A percentile compares a stretch with the other conserved stretches of the same genome.
Conservation (phyloP, 768 basidiomycete species). For the Erythrobasidium yunnanense region DNA sequence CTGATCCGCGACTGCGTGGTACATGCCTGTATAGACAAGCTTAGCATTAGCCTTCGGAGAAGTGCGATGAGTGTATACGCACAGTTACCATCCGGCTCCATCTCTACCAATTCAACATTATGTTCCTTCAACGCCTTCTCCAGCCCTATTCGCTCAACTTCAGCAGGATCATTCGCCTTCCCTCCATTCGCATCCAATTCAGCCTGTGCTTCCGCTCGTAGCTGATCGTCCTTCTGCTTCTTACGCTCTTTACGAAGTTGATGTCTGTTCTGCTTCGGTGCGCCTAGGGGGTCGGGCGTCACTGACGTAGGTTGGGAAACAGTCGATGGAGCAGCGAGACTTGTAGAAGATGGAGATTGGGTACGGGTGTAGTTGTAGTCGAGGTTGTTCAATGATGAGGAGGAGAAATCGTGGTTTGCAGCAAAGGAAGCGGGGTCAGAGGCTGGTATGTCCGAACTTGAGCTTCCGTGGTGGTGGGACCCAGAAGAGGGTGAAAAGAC, state of each 20-base stretch:
- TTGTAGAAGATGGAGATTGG: not conserved
- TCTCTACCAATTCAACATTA: slow-evolving; percentile 16
- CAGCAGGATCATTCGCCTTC: slow-evolving; percentile 5
- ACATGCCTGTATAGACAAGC: not conserved
- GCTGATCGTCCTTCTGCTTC: slow-evolving; percentile 5
- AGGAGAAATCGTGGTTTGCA: not conserved
- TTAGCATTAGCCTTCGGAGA: not conserved
- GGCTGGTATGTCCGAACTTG: too few species aligned
- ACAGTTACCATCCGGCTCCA: slow-evolving; percentile 25
- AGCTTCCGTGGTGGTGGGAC: too few species aligned
- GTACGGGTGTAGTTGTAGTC: too few species aligned
- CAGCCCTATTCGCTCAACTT: not conserved
- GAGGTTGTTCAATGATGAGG: not conserved
- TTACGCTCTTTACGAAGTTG: slow-evolving; percentile 13
- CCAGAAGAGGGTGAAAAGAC: too few species aligned
- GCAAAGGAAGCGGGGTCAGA: not conserved
- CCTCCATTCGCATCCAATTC: slow-evolving; percentile 8
- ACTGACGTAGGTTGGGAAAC: not conserved
- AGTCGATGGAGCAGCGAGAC: not conserved
- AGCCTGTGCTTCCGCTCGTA: slow-evolving; percentile 21
- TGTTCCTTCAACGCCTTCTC: not conserved
- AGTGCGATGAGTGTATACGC: not conserved
- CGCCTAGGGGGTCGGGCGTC: not conserved
- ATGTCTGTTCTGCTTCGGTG: slow-evolving; percentile 9
- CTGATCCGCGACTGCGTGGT: slow-evolving; percentile 19